Evolutionary conservation across 306 rosid genomes (phyloP).

Genomic region (Begonia fuchsioides): DNA sequence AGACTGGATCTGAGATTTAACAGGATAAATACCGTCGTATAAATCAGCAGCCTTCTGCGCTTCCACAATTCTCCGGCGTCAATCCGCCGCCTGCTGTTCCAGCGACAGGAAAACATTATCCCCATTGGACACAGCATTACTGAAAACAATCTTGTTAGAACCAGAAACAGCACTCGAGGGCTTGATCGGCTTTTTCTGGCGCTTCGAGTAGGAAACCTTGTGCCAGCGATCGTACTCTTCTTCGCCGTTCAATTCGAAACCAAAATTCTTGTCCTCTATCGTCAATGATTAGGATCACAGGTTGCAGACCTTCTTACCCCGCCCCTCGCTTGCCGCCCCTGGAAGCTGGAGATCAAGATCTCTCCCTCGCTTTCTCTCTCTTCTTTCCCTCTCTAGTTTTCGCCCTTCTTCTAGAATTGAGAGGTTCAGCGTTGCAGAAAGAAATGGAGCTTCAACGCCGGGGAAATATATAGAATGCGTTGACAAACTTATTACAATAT

Average conservation of each 20-base stretch:
- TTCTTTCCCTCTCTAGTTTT: too few relatives aligned
- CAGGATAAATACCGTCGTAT: conserved; percentile 16
- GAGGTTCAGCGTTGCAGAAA: too few relatives aligned
- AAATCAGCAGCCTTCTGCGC: conserved; percentile 33
- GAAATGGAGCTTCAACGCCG: too few relatives aligned
- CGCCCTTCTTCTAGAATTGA: too few relatives aligned
- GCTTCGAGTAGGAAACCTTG: conserved; percentile 76
- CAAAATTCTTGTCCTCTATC: conserved; percentile 45
- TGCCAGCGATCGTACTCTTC: conserved; percentile 63
- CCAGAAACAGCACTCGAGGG: conserved; percentile 23
- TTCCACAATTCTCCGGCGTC: conserved; percentile 57
- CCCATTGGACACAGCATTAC: conserved; percentile 17
- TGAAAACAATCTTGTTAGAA: conserved; percentile 16
- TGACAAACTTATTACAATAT: too few relatives aligned
- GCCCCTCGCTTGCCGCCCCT: neutral
- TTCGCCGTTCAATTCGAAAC: conserved; percentile 20
- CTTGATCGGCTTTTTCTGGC: conserved; percentile 44
- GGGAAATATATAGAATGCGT: too few relatives aligned
- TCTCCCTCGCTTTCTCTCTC: too few relatives aligned
- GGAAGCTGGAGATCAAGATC: neutral
- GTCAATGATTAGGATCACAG: neutral
- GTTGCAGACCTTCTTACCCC: too few relatives aligned
- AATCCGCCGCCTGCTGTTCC: conserved; percentile 71
- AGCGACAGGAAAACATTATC: conserved; percentile 59
- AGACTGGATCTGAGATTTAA: conserved; percentile 50